These are phyloP conservation scores for Periconia sp. DNA, from an alignment of 2,329 filamentous ascomycete species.

Conservation along the genomic window DNA sequence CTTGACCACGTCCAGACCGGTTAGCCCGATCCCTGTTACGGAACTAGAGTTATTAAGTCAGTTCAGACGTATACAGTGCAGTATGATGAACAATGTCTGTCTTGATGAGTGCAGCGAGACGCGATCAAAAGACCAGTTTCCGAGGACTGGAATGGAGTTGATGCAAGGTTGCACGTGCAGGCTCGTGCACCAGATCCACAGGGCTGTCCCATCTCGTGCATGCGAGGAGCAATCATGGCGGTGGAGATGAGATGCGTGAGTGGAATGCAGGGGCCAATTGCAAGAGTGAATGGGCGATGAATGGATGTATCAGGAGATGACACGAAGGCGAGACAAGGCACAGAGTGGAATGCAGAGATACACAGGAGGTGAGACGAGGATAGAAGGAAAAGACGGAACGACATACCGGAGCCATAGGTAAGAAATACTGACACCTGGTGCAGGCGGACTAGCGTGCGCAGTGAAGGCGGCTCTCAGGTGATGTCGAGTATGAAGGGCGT, in stretches of 20 bases:
- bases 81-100: background rate
- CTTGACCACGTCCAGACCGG: constrained; percentile 58
- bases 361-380: background rate
- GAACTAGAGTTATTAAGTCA: constrained; percentile 48
- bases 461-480: constrained; percentile 9
- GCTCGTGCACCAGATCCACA: background rate
- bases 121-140: no score
- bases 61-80: constrained; percentile 5
- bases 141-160: background rate
- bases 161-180: background rate
- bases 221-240: background rate
- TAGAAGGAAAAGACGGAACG: background rate
- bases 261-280: no score
- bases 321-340: background rate
- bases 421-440: constrained; percentile 18
- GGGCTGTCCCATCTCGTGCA: background rate
- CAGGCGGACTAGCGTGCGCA: constrained; percentile 16
- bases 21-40: constrained; percentile 60
- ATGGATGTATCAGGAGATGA: background rate
- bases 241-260: background rate
- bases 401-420: constrained; percentile 40
- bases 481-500: constrained; percentile 17
- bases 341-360: background rate
- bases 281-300: background rate
- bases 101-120: background rate